These are phyloP conservation scores for Verticillium nubilum DNA, from an alignment of 2,329 filamentous ascomycete species.

Conservation along the genomic window DNA sequence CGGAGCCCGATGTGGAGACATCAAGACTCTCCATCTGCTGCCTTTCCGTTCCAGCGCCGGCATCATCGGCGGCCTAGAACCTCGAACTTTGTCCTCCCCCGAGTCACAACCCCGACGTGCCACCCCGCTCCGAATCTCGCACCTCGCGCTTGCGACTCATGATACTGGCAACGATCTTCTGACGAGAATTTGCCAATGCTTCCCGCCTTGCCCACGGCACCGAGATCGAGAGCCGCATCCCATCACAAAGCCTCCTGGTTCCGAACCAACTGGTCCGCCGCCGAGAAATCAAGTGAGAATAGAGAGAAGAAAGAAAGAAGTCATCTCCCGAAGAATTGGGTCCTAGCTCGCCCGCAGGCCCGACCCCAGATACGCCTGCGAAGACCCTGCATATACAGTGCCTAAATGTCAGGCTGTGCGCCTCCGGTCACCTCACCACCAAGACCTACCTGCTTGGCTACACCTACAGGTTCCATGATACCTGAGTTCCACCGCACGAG, in stretches of 20 bases:
- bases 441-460: background rate
- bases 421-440: background rate
- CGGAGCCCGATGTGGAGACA: background rate
- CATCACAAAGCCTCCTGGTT: background rate
- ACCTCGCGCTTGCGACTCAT: background rate
- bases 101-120: background rate
- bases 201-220: no score
- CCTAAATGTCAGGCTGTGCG: background rate
- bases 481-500: no score
- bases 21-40: background rate
- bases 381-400: background rate
- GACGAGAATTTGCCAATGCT: background rate
- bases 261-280: background rate
- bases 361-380: background rate
- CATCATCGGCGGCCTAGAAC: background rate
- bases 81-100: background rate
- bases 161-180: background rate
- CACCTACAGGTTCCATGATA: no score
- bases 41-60: background rate
- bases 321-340: background rate
- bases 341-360: background rate
- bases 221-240: background rate
- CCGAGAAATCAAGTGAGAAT: conserved; percentile 35
- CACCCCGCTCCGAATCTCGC: background rate
- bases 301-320: conserved; percentile 33